Conservation (phyloP, 495 filamentous ascomycete species). For the Penicillium macrosclerotiorum region DNA sequence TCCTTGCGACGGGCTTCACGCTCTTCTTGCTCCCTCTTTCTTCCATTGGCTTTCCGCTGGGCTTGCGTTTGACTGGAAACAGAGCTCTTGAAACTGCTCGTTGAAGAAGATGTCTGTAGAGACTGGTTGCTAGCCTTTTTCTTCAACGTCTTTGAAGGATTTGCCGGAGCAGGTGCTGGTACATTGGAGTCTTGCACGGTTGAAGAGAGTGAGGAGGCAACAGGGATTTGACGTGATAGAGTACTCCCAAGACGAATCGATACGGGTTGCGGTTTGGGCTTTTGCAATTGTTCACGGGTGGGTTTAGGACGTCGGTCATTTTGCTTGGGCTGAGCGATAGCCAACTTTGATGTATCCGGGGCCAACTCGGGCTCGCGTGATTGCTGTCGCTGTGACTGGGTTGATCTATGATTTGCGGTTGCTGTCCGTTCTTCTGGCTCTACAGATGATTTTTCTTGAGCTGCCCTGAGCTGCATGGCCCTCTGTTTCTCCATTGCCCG, state of each 20-base stretch:
- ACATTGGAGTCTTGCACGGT: conserved; percentile 57
- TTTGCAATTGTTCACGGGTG: conserved; percentile 61
- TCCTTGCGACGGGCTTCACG: conserved; percentile 73
- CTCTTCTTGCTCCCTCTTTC: conserved; percentile 77
- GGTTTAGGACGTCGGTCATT: conserved; percentile 69
- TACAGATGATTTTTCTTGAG: conserved; percentile 32
- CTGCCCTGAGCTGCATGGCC: conserved; percentile 37
- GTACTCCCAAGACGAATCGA: conserved; percentile 74
- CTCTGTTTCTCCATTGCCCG: conserved; percentile 63
- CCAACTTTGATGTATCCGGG: conserved; percentile 37
- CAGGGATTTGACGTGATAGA: conserved; percentile 64
- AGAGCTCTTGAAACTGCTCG: conserved; percentile 67
- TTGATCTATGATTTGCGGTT: conserved; percentile 32
- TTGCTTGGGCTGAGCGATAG: conserved; percentile 49
- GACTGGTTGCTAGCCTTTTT: conserved; percentile 70
- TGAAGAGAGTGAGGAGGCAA: conserved; percentile 59
- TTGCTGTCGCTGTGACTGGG: conserved; percentile 52
- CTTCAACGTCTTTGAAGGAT: conserved; percentile 50
- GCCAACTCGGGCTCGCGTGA: conserved; percentile 35
- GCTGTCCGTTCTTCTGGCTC: conserved; percentile 40
- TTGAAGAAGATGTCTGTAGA: conserved; percentile 61
- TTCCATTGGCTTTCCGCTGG: conserved; percentile 61
- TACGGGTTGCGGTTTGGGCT: conserved; percentile 71
- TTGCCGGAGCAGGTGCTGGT: conserved; percentile 40
- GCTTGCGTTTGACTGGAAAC: conserved; percentile 52